Evolutionary conservation across 1,284 basidiomycete genomes (phyloP).

Genomic region (Mrakiaceae sp.): DNA sequence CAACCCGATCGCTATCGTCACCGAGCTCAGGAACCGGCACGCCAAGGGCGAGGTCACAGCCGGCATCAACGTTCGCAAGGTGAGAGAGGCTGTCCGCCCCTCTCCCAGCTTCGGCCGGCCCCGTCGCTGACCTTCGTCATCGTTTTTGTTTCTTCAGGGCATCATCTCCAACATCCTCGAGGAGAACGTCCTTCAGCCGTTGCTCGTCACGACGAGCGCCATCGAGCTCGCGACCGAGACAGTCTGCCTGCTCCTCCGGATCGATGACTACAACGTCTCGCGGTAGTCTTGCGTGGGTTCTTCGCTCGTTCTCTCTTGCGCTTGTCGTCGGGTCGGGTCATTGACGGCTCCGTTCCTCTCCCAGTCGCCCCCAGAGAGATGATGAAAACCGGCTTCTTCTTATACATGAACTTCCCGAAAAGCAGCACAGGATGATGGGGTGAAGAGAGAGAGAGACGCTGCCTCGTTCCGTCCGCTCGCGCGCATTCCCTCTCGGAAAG

Average conservation of each 20-base stretch:
- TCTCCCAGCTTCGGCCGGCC: not conserved
- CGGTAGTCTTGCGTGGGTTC: slow-evolving; percentile 22
- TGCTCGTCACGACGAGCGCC: slow-evolving; percentile 90
- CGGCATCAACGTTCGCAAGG: slow-evolving; percentile 96
- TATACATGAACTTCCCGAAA: too few species aligned
- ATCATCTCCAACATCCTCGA: slow-evolving; percentile 92
- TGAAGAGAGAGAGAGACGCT: too few species aligned
- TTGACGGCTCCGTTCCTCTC: not conserved
- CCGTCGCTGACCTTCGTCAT: not conserved
- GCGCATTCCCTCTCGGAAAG: too few species aligned
- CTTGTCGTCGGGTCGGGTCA: not conserved
- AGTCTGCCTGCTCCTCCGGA: slow-evolving; percentile 89
- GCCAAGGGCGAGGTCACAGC: slow-evolving; percentile 88
- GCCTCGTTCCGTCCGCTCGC: too few species aligned
- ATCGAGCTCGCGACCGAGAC: slow-evolving; percentile 94
- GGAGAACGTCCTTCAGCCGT: slow-evolving; percentile 93
- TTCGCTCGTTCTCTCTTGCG: slow-evolving; percentile 2
- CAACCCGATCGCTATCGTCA: slow-evolving; percentile 97
- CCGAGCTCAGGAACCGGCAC: slow-evolving; percentile 92
- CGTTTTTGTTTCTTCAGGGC: slow-evolving; percentile 45
- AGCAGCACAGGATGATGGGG: too few species aligned
- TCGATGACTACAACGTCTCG: slow-evolving; percentile 70
- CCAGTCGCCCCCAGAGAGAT: not conserved
- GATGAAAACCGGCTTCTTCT: too few species aligned
- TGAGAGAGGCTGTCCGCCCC: slow-evolving; percentile 30